Conservation (phyloP, 768 basidiomycete genomes). For the Serendipita vermifera region DNA sequence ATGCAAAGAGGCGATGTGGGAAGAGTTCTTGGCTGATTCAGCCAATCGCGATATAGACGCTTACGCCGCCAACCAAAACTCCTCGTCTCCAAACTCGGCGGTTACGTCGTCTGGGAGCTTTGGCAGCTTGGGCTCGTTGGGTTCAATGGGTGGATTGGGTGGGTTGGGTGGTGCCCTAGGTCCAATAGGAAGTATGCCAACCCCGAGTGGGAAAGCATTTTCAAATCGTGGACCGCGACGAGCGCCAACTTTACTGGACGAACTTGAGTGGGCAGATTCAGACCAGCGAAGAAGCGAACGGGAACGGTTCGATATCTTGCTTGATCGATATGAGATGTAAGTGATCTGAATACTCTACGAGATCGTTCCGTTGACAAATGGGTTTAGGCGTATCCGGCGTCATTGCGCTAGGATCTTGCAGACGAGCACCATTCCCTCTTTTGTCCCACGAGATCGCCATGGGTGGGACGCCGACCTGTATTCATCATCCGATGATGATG, state of each 20-base stretch:
- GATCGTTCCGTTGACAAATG: not conserved
- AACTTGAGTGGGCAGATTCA: conserved; percentile 8
- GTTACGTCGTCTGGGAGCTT: not conserved
- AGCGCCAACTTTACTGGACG: not conserved
- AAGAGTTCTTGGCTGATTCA: not conserved
- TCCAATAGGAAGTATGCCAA: not conserved
- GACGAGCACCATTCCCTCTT: not conserved
- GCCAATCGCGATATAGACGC: not conserved
- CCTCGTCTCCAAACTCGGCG: not conserved
- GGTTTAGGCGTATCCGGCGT: not conserved
- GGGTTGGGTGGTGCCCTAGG: not conserved
- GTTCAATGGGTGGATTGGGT: not conserved
- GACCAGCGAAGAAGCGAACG: conserved; percentile 7
- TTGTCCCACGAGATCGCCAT: conserved; percentile 4
- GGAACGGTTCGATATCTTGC: not conserved
- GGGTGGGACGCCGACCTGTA: conserved; percentile 3
- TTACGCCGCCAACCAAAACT: too few species aligned
- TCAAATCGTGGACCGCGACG: not conserved
- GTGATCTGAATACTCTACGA: too few species aligned
- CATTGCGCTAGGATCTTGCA: not conserved
- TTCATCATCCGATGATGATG: conserved; percentile 12
- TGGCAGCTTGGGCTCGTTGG: not conserved
- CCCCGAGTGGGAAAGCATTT: not conserved
- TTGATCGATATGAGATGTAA: conserved; percentile 6
- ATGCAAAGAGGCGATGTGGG: conserved; percentile 9